A percentile compares a stretch with the other conserved stretches of the same genome.
Conservation (phyloP, 768 basidiomycete genomes). For the Tylopilus sp. region DNA sequence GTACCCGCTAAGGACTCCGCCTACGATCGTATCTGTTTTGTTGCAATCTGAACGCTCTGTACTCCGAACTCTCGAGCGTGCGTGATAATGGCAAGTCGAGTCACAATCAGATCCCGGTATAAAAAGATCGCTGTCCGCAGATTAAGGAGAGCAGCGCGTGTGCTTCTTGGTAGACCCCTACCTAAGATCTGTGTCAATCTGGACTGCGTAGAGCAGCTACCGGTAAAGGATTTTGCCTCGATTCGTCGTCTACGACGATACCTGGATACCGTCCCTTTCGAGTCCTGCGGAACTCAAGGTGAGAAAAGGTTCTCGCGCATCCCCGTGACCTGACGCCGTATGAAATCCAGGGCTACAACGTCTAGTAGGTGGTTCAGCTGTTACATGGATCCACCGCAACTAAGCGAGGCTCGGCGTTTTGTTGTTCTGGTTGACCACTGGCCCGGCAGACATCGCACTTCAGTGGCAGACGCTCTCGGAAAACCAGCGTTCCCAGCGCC, state of each 20-base stretch:
- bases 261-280: background rate
- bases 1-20: too few species aligned
- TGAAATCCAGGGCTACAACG: constrained; percentile 16
- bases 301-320: background rate
- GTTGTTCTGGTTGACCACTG: constrained; percentile 40
- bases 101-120: too few species aligned
- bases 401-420: constrained; percentile 27
- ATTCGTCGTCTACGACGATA: background rate
- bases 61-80: too few species aligned
- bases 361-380: constrained; percentile 29
- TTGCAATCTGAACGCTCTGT: too few species aligned
- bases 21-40: too few species aligned
- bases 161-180: too few species aligned
- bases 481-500: constrained; percentile 36
- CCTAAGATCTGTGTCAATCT: too few species aligned
- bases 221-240: too few species aligned
- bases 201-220: too few species aligned
- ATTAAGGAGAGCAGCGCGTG: too few species aligned
- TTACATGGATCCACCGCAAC: background rate
- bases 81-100: too few species aligned
- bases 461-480: constrained; percentile 39
- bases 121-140: too few species aligned
- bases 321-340: background rate
- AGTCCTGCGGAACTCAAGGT: background rate
- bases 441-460: constrained; percentile 41